Evolutionary conservation across 768 basidiomycete species (phyloP).

Genomic region (Xanthoconium stramineum): DNA sequence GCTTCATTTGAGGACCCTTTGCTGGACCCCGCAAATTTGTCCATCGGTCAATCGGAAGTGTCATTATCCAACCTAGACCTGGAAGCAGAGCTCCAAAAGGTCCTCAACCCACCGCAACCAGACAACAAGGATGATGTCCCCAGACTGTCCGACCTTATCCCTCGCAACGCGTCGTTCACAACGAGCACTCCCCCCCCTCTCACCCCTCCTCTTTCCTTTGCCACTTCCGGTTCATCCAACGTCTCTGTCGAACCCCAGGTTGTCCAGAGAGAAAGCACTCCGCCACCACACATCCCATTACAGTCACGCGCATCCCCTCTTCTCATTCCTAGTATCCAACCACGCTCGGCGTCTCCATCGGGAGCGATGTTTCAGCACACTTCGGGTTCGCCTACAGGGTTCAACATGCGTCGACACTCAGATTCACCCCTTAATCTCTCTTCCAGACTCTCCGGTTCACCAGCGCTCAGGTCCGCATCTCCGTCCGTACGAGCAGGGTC

Average conservation of each 20-base stretch:
- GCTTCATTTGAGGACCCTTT: slow-evolving; percentile 28
- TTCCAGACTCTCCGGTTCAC: slow-evolving; percentile 17
- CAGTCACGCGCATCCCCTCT: slow-evolving; percentile 2
- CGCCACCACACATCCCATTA: not conserved
- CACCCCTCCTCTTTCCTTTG: slow-evolving; percentile 19
- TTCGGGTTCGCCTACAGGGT: slow-evolving; percentile 19
- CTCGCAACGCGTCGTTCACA: slow-evolving; percentile 20
- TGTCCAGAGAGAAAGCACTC: slow-evolving; percentile 3
- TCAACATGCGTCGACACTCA: slow-evolving; percentile 18
- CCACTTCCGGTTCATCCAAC: slow-evolving; percentile 16
- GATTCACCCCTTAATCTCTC: slow-evolving; percentile 23
- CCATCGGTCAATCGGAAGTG: slow-evolving; percentile 37
- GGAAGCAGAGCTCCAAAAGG: slow-evolving; percentile 29
- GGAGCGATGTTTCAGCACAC: slow-evolving; percentile 5
- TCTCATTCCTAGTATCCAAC: not conserved
- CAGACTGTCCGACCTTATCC: slow-evolving; percentile 27
- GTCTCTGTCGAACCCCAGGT: slow-evolving; percentile 10
- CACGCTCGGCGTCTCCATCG: slow-evolving; percentile 13
- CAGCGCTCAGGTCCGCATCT: slow-evolving; percentile 18
- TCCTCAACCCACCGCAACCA: slow-evolving; percentile 12
- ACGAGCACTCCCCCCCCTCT: slow-evolving; percentile 29
- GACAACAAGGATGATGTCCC: slow-evolving; percentile 11
- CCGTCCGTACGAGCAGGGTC: slow-evolving; percentile 25
- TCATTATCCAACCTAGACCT: slow-evolving; percentile 33
- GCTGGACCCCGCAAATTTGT: slow-evolving; percentile 31